Evolutionary conservation across 2,329 filamentous ascomycete genomes (phyloP), one percentile per base, ranked within the genome.

Genomic region (Epicoccum nigrum): DNA sequence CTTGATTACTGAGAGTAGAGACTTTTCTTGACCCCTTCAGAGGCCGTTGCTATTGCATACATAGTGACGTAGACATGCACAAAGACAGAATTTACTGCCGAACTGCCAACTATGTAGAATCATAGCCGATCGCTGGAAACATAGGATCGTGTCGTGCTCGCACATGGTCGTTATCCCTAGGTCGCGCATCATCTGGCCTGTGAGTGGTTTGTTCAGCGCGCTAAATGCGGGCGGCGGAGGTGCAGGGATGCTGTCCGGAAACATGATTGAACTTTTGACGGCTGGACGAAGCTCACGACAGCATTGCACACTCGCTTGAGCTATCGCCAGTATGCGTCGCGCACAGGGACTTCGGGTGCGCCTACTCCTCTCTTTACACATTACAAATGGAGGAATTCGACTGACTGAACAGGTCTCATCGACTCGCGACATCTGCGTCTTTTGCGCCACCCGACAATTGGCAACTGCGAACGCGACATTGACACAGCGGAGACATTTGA

Each of bases 391-490:
- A 20, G 8, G 4, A 16, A 7, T 4, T 3, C 2, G n/a, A 32
- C 49, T 47, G 28, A 52, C n/a, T 19, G 23, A 23, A 21, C 30
- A 74, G 71, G 64, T 63, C 13, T 67, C 69, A 28, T 64, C 70
- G 23, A 63, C 69, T 53, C 70, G 69, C 56, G 63, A 72, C 45
- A 58, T 74, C 40, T 74, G 71, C 61, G 56, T 72, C 58, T 71
- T 74, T 43, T 74, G 72, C 65, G 69, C 72, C 63, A 67, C 67
- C 50, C 67, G 68, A 34, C 68, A 69, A 60, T 40, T 64, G 38
- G 57, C 63, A 45, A 54, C 55, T 20, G 56, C 59, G 42, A 61
- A 62, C 40, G 33, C 51, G 12, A 57, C 54, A 7, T 28, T 60
- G n/a, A 45, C 58, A n/a, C 71, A 73, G 35, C 63, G 63, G 32